Conservation (phyloP, 805 yeast species). For the Yarrowia divulgata region DNA sequence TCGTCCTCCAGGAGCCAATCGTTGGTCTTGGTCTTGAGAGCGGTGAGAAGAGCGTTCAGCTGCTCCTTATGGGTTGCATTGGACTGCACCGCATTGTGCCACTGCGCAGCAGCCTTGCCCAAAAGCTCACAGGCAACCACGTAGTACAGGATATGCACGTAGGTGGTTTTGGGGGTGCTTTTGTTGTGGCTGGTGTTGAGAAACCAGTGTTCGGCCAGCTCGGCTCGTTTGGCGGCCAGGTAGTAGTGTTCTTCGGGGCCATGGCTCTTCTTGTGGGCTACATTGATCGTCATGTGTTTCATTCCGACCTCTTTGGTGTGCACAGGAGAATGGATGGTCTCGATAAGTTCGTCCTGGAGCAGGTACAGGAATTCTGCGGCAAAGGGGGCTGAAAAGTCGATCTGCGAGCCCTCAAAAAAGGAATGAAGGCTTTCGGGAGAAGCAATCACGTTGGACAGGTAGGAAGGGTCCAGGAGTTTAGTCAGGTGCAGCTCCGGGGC, state of each 20-base stretch:
- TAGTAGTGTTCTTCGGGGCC: constrained; percentile 15
- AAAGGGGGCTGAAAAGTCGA: constrained; percentile 11
- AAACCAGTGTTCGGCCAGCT: constrained; percentile 20
- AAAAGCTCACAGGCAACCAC: constrained; percentile 16
- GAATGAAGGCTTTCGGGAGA: constrained; percentile 4
- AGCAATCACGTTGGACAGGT: constrained; percentile 1
- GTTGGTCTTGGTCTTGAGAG: constrained; percentile 1
- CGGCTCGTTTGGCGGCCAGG: constrained; percentile 16
- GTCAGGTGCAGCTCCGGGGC: neutral
- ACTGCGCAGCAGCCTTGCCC: constrained; percentile 7
- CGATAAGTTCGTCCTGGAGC: constrained; percentile 13
- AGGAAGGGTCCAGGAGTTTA: constrained; percentile 13
- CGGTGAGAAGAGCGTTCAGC: neutral
- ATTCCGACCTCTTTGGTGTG: neutral
- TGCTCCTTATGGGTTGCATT: neutral
- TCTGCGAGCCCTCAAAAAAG: constrained; percentile 17
- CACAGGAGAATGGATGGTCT: constrained; percentile 1
- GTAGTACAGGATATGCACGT: constrained; percentile 18
- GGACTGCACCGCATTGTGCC: constrained; percentile 17
- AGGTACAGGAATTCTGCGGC: constrained; percentile 18
- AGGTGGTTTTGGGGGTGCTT: constrained; percentile 2
- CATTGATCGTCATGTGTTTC: neutral
- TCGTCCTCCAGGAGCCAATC: constrained; percentile 19
- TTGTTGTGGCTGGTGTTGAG: constrained; percentile 14
- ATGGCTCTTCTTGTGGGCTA: constrained; percentile 10